A percentile compares a stretch with the other conserved stretches of the same genome.
phyloP scores from a whole-genome alignment of 129 eudicot species.

The Tagetes erecta region DNA sequence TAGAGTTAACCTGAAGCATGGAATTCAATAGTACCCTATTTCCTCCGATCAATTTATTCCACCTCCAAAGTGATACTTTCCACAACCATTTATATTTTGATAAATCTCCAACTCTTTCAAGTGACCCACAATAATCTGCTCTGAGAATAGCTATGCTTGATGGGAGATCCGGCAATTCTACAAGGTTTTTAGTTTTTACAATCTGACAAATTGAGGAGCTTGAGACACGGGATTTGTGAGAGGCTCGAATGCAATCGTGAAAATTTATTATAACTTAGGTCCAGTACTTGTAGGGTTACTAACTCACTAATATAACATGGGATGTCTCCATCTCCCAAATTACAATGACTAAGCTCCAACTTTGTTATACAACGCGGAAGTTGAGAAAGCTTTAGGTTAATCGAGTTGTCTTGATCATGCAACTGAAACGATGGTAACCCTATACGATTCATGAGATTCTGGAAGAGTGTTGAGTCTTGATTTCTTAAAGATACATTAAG shows the following conservation, averaged over 20 bases:
- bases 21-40: no score
- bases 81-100: neutral
- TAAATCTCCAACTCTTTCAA: neutral
- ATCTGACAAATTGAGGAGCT: neutral
- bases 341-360: neutral
- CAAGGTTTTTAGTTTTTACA: neutral
- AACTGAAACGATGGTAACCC: neutral
- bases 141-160: constrained; percentile 2
- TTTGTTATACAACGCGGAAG: neutral
- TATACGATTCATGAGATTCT: neutral
- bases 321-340: neutral
- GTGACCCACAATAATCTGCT: neutral
- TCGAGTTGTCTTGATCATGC: neutral
- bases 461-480: neutral
- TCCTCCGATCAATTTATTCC: no score
- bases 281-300: neutral
- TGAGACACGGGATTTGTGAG: neutral
- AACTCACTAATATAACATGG: neutral
- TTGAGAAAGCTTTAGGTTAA: neutral
- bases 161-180: neutral
- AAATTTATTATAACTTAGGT: neutral
- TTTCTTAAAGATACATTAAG: neutral
- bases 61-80: no score
- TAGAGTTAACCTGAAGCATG: neutral
- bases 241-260: neutral